Base-by-base conservation (phyloP, 129 eudicot genomes). In the Pulicaria dysenterica region DNA sequence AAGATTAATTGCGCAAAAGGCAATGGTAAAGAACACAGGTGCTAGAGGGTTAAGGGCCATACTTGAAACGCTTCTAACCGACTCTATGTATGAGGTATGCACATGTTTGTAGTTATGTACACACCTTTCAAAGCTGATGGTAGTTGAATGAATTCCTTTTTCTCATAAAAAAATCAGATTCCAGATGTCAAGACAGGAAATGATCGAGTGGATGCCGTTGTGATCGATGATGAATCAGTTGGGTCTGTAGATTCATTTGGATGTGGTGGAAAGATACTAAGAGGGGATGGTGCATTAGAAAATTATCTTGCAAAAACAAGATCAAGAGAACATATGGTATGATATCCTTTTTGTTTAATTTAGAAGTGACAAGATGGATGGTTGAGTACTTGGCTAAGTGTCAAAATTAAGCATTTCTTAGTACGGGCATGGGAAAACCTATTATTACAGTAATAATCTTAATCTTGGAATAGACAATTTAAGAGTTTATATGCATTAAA, bases 81-180 rank as follows among this genome's bases (percentile, higher is more conserved):
- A 94, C 76, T 84, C 98, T 66, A 94, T 94, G 98, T 94, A 87
- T 60, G 98, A 94, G 98, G 98, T 94, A 86, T 37, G 59, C 24
- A 4, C 7, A 42, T 55, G 36, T 63, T 59, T 72, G 19, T 57
- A 10, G 50, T 79, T 67, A 66, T 57, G 15, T 5, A 69, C 12
- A 13, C 44, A 38, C 39, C 7, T 15, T 56, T 56, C 39, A 8
- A 57, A 45, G 36, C 37, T 24, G 6, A 79, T 13, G 9, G 47
- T 36, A 7, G 53, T 12, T 63, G 16, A 54, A 63, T 5, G 58
- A 5, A 49, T 43, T 53, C 17, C 58, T 8, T 16, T 64, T 46
- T 24, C 11, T 15, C 36, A 63, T 3, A 9, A 34, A 53, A 44
- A 47, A 51, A 64, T 73, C 49, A 93, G 98, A 88, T 93, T 82